Conservation (phyloP, 2,329 filamentous ascomycete genomes). For the Aspergillus sp. region DNA sequence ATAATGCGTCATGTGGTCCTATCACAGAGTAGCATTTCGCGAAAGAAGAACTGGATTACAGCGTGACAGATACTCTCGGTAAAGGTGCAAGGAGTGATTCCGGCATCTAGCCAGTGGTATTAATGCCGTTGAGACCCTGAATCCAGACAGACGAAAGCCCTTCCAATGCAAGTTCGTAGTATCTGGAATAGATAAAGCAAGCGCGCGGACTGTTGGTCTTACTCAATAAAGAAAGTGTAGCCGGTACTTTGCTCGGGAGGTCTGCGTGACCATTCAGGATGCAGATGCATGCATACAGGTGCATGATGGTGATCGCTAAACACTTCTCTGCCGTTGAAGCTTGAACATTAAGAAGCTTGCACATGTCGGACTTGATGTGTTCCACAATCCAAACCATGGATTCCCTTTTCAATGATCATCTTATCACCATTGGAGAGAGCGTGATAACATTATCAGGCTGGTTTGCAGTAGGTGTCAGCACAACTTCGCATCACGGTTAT, state of each 20-base stretch:
- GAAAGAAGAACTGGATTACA: background rate
- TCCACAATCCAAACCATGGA: too few species aligned
- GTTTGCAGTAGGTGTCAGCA: background rate
- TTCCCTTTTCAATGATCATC: background rate
- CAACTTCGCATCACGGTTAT: background rate
- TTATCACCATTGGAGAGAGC: background rate
- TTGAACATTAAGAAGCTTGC: too few species aligned
- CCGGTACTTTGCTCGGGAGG: background rate
- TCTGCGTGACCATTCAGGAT: background rate
- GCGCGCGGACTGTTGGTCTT: background rate
- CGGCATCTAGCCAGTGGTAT: background rate
- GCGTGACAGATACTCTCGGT: background rate
- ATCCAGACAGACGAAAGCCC: background rate
- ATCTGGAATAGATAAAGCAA: background rate
- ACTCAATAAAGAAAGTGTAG: background rate
- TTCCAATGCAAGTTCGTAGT: background rate
- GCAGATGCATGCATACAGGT: background rate
- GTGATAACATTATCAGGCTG: background rate
- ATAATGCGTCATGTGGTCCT: background rate
- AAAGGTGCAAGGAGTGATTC: background rate
- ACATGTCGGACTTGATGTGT: too few species aligned
- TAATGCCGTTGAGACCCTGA: background rate
- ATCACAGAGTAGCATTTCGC: background rate
- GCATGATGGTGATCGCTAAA: background rate
- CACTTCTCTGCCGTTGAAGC: background rate